Conservation (phyloP, 768 basidiomycete species). For the Suillus paluster region DNA sequence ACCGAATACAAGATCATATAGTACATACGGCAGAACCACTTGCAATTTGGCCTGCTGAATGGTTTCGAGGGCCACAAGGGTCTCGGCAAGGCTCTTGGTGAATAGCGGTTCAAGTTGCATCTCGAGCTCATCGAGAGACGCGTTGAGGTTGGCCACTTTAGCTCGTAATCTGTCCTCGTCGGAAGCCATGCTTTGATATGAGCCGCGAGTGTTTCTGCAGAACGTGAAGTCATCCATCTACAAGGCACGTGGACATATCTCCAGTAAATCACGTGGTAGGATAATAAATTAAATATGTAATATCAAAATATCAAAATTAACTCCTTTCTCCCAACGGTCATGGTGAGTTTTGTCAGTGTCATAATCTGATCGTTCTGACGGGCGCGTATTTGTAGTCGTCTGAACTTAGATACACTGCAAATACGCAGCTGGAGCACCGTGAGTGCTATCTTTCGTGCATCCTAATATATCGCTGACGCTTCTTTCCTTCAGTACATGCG, state of each 20-base stretch:
- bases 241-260: not conserved
- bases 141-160: conserved; percentile 51
- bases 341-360: conserved; percentile 23
- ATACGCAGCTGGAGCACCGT: conserved; percentile 96
- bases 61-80: conserved; percentile 63
- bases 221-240: not conserved
- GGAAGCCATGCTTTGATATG: conserved; percentile 35
- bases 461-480: conserved; percentile 18
- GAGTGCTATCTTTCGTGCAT: conserved; percentile 37
- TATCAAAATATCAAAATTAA: not conserved
- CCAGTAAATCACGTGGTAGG: not conserved
- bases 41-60: conserved; percentile 85
- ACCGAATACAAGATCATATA: conserved; percentile 90
- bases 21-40: conserved; percentile 76
- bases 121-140: conserved; percentile 74
- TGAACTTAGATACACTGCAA: conserved; percentile 93
- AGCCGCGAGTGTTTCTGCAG: not conserved
- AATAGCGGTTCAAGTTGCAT: conserved; percentile 67
- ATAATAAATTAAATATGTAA: not conserved
- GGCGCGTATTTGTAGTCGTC: conserved; percentile 59
- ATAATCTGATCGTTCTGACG: not conserved
- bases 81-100: conserved; percentile 68
- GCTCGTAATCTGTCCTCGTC: conserved; percentile 40
- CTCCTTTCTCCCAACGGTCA: conserved; percentile 17
- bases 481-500: conserved; percentile 73